These are phyloP conservation scores for Cucumis hystrix DNA, from an alignment of 306 rosid species.

Conservation along the genomic window DNA sequence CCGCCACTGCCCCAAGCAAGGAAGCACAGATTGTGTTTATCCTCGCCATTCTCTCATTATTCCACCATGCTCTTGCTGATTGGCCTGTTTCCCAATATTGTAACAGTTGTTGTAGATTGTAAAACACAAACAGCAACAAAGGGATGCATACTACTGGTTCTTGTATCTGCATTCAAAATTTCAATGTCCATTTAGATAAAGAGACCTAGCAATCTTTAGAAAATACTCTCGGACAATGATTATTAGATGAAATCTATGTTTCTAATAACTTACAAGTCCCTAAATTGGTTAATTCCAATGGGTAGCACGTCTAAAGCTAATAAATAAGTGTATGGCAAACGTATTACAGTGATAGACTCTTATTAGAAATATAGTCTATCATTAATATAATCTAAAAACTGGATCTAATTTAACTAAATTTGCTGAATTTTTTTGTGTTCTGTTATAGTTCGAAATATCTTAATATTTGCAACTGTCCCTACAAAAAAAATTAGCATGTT, in stretches of 20 bases:
- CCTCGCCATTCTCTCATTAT: slow-evolving; percentile 45
- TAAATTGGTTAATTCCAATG: too few relatives aligned
- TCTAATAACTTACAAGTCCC: too few relatives aligned
- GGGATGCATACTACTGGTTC: slow-evolving; percentile 24
- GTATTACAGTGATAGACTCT: too few relatives aligned
- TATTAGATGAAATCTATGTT: neutral
- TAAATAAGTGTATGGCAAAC: too few relatives aligned
- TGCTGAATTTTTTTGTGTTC: too few relatives aligned
- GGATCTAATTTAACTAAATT: too few relatives aligned
- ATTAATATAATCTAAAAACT: too few relatives aligned
- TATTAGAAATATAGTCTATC: too few relatives aligned
- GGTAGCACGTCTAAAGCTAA: too few relatives aligned
- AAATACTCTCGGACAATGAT: neutral
- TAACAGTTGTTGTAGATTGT: slow-evolving; percentile 13
- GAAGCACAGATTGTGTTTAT: slow-evolving; percentile 29
- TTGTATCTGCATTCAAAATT: slow-evolving; percentile 9
- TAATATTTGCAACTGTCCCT: too few relatives aligned
- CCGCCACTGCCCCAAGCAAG: slow-evolving; percentile 24
- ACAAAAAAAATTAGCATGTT: neutral
- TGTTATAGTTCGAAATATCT: too few relatives aligned
- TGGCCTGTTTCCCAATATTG: slow-evolving; percentile 26
- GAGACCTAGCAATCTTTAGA: too few relatives aligned
- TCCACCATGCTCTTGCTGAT: slow-evolving; percentile 65
- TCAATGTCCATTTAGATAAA: neutral
- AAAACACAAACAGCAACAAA: slow-evolving; percentile 10